phyloP scores from a whole-genome alignment of 2,329 filamentous ascomycete species.

The Aspergillus sp. region DNA sequence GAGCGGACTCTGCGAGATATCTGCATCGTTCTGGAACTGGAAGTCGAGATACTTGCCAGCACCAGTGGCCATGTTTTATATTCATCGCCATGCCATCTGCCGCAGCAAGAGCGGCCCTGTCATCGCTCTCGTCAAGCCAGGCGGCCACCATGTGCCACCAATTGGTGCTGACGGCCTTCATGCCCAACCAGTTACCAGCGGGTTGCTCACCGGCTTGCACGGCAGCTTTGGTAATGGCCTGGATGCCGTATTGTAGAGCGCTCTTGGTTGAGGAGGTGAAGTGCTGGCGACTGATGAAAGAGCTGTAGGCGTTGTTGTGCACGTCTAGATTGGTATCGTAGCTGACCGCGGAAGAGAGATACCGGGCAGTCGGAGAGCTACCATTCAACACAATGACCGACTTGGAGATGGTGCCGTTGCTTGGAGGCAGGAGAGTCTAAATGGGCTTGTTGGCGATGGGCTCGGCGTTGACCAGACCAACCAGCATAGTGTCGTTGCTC shows the following conservation, averaged over 20 bases:
- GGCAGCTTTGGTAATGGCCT: neutral
- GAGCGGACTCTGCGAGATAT: slow-evolving; percentile 1
- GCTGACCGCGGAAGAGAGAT: neutral
- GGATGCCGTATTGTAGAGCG: neutral
- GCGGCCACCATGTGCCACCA: neutral
- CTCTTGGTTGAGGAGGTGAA: neutral
- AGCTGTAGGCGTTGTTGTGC: neutral
- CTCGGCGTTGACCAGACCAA: neutral
- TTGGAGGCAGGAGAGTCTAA: neutral
- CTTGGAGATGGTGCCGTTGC: neutral
- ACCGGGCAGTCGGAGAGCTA: neutral
- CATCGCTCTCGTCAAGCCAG: neutral
- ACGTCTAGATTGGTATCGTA: neutral
- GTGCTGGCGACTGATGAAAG: neutral
- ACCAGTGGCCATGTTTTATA: neutral
- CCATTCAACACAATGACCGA: neutral
- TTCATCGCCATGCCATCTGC: neutral
- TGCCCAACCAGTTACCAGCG: neutral
- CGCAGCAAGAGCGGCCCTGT: neutral
- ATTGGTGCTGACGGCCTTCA: neutral
- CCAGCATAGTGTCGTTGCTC: neutral
- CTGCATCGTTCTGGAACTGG: neutral
- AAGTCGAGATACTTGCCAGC: neutral
- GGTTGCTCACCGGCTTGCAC: neutral
- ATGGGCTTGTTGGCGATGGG: neutral